These are phyloP conservation scores for Apiotrichum laibachii DNA, from an alignment of 1,284 basidiomycete genomes.

Conservation along the genomic window DNA sequence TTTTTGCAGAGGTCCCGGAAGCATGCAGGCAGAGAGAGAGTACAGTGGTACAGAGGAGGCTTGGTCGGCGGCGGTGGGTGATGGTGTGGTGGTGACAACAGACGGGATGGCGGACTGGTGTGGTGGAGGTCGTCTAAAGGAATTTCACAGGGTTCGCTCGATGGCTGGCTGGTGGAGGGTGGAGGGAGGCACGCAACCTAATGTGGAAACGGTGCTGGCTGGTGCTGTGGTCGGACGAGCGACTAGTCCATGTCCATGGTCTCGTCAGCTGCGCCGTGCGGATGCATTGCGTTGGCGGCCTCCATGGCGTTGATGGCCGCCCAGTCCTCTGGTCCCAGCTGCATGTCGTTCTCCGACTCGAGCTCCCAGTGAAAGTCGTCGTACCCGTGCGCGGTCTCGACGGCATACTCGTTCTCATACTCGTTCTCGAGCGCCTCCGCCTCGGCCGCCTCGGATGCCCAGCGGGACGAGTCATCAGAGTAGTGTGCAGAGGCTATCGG, in stretches of 20 bases:
- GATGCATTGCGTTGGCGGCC: neutral
- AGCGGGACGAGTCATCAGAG: slow-evolving; percentile 15
- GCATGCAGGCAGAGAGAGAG: too few relatives aligned
- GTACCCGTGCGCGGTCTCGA: slow-evolving; percentile 17
- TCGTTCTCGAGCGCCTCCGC: slow-evolving; percentile 30
- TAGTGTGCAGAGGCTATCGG: neutral
- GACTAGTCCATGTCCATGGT: slow-evolving; percentile 14
- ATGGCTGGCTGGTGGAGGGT: neutral
- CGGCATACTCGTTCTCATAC: slow-evolving; percentile 21
- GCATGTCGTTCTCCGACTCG: neutral
- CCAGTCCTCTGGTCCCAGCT: slow-evolving; percentile 10
- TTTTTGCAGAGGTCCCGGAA: too few relatives aligned
- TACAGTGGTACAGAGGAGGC: too few relatives aligned
- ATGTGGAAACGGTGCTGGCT: neutral
- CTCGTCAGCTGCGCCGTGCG: slow-evolving; percentile 1
- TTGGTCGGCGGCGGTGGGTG: too few relatives aligned
- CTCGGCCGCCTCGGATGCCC: slow-evolving; percentile 34
- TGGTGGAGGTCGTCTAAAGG: too few relatives aligned
- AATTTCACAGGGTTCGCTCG: too few relatives aligned
- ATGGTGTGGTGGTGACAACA: too few relatives aligned
- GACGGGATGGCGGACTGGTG: too few relatives aligned
- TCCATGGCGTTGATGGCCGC: slow-evolving; percentile 12
- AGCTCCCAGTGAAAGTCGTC: neutral
- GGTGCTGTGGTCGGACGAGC: neutral
- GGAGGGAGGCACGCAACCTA: neutral